phyloP scores from a whole-genome alignment of 305 asterid species.

The Fraxinus sp. region DNA sequence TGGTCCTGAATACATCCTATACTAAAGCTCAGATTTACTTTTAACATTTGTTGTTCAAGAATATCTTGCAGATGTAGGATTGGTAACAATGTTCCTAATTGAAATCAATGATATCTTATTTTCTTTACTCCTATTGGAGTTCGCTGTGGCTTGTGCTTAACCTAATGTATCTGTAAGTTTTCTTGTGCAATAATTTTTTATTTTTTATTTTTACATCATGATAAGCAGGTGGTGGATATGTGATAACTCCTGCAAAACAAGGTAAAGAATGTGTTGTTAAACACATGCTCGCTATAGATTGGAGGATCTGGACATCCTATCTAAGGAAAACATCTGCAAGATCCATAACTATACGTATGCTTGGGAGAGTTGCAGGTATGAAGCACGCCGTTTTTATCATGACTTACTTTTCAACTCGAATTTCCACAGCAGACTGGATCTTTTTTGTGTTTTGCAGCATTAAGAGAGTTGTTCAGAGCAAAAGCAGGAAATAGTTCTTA shows the following conservation, averaged over 20 bases:
- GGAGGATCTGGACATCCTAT: constrained; percentile 47
- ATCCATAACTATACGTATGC: constrained; percentile 41
- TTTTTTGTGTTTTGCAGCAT: constrained; percentile 31
- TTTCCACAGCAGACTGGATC: not conserved
- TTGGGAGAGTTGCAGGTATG: constrained; percentile 49
- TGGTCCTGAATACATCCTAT: not conserved
- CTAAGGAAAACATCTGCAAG: constrained; percentile 32
- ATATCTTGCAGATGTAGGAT: not conserved
- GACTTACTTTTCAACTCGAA: not conserved
- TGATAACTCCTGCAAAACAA: constrained; percentile 40
- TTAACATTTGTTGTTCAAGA: not conserved
- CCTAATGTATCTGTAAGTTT: not conserved
- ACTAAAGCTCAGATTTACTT: not conserved
- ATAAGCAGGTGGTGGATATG: constrained; percentile 48
- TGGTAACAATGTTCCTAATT: not conserved
- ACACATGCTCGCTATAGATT: constrained; percentile 50
- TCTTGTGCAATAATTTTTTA: not conserved
- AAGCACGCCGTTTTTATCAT: not conserved
- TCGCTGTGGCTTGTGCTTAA: not conserved
- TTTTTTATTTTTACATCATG: not conserved
- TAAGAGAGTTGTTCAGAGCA: constrained; percentile 46
- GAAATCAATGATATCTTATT: not conserved
- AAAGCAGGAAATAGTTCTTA: constrained; percentile 32
- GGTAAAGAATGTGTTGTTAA: constrained; percentile 42
- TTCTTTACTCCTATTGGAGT: not conserved